Evolutionary conservation across 257 asterid species (phyloP), one percentile per base, ranked within the genome.

Genomic region (Solanum arcanum): DNA sequence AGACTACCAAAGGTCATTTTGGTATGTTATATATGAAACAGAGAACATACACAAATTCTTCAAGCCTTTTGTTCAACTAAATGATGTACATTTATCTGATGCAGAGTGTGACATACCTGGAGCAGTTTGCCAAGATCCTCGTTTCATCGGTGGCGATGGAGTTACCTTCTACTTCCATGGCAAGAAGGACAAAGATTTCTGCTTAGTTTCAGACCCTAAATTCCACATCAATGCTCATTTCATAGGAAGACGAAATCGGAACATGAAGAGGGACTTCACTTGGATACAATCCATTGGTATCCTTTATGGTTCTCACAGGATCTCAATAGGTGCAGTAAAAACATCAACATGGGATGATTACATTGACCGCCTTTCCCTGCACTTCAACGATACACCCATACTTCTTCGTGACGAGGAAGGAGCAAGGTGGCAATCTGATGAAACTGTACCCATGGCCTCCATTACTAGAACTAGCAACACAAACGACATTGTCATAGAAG

Each of bases 201-300:
- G 52, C 25, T 5, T 73, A 35, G 47, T 35, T 21, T 35, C 29
- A 20, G 47, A 73, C 49, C 80, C 47, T 35, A 23, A 73, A 35
- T 73, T 35, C 25, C 44, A 84, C 85, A 88, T 74, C 87, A 88
- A 88, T n/a, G 86, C 82, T 12, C 87, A 88, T 25, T 87, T 87
- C 89, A 87, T 83, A 13, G 89, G 89, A 83, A 87, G 44, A n/a
- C 52, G 83, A 87, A 83, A 52, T 5, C 4, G 74, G 39, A 84
- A 60, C 69, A 52, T 59, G 85, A 80, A 44, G 52, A 83, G 87
- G 13, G 90, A 88, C 46, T 88, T 88, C 72, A 84, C 89, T 35
- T 88, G 89, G 89, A 80, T 88, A 23, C 72, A 88, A 75, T 72
- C 89, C 72, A 41, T 88, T 74, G 85, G 70, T 27, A 52, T 84